Evolutionary conservation across 257 asterid genomes (phyloP).

Genomic region (Buddleja alternifolia): DNA sequence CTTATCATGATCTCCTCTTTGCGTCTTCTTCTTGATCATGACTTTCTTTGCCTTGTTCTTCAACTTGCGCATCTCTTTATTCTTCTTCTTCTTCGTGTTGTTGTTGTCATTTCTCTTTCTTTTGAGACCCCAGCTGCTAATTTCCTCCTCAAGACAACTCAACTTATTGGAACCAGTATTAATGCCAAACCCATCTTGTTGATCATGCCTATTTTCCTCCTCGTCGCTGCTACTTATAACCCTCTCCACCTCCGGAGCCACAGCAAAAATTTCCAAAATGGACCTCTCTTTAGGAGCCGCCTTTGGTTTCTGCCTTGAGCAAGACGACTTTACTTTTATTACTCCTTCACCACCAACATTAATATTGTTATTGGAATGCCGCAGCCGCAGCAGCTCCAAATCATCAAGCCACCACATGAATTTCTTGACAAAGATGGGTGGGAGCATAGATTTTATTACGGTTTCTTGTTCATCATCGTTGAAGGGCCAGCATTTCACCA

Average conservation of each 20-base stretch:
- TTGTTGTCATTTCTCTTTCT: conserved; percentile 32
- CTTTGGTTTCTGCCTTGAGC: conserved; percentile 35
- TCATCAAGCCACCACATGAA: conserved; percentile 76
- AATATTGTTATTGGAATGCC: too few species aligned
- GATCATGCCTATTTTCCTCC: background rate
- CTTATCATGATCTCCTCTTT: conserved; percentile 12
- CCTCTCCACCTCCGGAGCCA: conserved; percentile 60
- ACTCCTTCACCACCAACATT: conserved; percentile 29
- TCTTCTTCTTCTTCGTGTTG: conserved; percentile 28
- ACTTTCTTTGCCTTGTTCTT: conserved; percentile 40
- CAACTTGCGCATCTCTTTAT: conserved; percentile 31
- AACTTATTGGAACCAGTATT: too few species aligned
- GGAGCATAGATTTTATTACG: conserved; percentile 44
- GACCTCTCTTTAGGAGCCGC: conserved; percentile 73
- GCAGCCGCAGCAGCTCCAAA: conserved; percentile 27
- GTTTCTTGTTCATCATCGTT: conserved; percentile 31
- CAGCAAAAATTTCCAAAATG: conserved; percentile 68
- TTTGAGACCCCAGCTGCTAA: conserved; percentile 32
- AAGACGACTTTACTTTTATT: conserved; percentile 12
- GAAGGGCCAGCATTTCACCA: conserved; percentile 82
- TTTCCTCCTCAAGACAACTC: conserved; percentile 8
- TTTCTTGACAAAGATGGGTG: conserved; percentile 63
- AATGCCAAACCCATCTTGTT: conserved; percentile 24
- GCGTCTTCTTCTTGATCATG: conserved; percentile 37
- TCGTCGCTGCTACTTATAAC: conserved; percentile 30